Evolutionary conservation across 768 basidiomycete genomes (phyloP).

Genomic region (Rhodotorula babjevae): DNA sequence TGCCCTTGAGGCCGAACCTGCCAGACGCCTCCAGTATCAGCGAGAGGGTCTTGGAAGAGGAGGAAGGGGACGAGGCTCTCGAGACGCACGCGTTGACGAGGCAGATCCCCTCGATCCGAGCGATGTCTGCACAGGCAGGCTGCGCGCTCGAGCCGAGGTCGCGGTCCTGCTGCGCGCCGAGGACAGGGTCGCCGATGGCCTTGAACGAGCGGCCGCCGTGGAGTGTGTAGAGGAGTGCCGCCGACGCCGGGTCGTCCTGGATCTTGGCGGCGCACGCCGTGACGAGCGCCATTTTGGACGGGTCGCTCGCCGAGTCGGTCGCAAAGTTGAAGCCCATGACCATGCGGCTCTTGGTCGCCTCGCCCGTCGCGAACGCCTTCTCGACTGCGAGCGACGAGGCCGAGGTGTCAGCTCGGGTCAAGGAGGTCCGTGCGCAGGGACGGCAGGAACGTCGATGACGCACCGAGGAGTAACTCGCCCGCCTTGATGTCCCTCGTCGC

Average conservation of each 20-base stretch:
- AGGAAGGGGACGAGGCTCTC: too few species aligned
- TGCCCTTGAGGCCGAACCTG: background rate
- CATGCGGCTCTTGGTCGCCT: too few species aligned
- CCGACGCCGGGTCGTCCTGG: background rate
- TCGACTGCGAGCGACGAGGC: background rate
- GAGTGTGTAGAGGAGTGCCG: background rate
- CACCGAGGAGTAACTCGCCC: slow-evolving; percentile 23
- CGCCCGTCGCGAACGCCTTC: background rate
- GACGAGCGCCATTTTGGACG: background rate
- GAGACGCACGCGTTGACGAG: slow-evolving; percentile 42
- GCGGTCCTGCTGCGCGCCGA: background rate
- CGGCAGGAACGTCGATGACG: background rate
- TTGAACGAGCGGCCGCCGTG: background rate
- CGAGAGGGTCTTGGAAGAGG: too few species aligned
- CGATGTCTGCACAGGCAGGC: slow-evolving; percentile 40
- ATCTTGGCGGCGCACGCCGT: background rate
- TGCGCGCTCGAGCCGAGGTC: background rate
- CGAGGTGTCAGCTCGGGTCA: too few species aligned
- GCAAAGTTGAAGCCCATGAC: background rate
- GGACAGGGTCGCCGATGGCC: background rate
- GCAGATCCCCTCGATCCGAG: slow-evolving; percentile 43
- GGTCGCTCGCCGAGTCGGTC: background rate
- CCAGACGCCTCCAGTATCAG: too few species aligned
- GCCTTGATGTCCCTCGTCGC: slow-evolving; percentile 21
- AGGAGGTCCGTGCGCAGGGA: too few species aligned